Evolutionary conservation across 176 grass and related monocot genomes (phyloP).

Genomic region (Saccharum officinarum): DNA sequence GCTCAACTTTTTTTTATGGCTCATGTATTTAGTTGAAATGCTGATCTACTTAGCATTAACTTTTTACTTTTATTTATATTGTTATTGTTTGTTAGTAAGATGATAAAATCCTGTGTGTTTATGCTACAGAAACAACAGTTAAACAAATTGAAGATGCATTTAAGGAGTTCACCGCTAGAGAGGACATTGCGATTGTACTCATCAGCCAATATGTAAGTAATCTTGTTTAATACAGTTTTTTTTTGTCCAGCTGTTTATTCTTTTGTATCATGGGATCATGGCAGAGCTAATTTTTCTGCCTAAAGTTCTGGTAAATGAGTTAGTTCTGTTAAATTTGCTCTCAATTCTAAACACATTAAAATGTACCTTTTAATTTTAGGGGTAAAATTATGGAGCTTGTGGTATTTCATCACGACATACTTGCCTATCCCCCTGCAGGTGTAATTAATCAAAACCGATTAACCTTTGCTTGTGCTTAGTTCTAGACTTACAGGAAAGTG

Average conservation of each 20-base stretch:
- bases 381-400: neutral
- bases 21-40: neutral
- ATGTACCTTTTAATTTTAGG: neutral
- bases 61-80: neutral
- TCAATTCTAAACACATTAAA: neutral
- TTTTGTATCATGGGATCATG: neutral
- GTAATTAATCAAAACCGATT: neutral
- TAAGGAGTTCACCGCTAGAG: slow-evolving; percentile 31
- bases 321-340: neutral
- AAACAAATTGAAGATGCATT: slow-evolving; percentile 38
- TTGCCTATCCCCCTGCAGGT: neutral
- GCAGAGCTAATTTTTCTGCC: neutral
- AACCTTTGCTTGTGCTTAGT: neutral
- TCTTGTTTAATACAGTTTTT: neutral
- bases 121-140: slow-evolving; percentile 26
- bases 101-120: neutral
- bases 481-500: neutral
- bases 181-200: slow-evolving; percentile 28
- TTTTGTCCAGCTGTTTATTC: neutral
- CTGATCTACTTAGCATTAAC: neutral
- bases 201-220: slow-evolving; percentile 32
- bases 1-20: neutral
- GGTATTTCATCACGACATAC: neutral
- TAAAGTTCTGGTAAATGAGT: neutral
- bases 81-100: neutral